Conservation (phyloP, 2,329 filamentous ascomycete species). For the Fusarium sp. region DNA sequence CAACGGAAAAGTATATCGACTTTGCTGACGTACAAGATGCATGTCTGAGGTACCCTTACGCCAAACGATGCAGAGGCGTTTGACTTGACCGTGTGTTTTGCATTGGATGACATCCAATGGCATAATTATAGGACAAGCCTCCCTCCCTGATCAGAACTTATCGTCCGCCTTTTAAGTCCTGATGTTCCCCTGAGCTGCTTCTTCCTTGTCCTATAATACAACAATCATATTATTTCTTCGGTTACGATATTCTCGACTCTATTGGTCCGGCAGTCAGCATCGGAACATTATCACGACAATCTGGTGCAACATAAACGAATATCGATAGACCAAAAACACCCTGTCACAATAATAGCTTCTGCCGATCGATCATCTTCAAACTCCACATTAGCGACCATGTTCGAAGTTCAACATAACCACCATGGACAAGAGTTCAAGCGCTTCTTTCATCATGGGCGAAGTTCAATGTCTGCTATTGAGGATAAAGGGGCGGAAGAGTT, state of each 20-base stretch:
- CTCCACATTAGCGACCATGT: slow-evolving; percentile 40
- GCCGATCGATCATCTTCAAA: background rate
- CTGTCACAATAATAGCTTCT: slow-evolving; percentile 12
- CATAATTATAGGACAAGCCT: slow-evolving; percentile 1
- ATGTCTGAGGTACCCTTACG: slow-evolving; percentile 24
- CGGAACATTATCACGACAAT: slow-evolving; percentile 22
- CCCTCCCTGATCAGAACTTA: slow-evolving; percentile 25
- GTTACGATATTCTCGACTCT: background rate
- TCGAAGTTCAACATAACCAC: slow-evolving; percentile 46
- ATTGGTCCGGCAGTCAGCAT: slow-evolving; percentile 11
- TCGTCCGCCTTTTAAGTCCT: slow-evolving; percentile 12
- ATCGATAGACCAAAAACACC: slow-evolving; percentile 11
- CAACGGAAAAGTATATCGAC: slow-evolving; percentile 1
- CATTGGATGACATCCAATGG: slow-evolving; percentile 13
- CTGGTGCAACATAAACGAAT: slow-evolving; percentile 4
- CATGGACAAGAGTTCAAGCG: slow-evolving; percentile 46
- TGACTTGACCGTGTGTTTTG: slow-evolving; percentile 17
- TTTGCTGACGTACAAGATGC: slow-evolving; percentile 9
- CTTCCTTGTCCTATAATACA: slow-evolving; percentile 31
- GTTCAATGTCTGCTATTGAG: slow-evolving; percentile 47
- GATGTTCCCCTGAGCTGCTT: slow-evolving; percentile 2
- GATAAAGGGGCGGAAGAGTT: slow-evolving; percentile 47
- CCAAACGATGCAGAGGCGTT: slow-evolving; percentile 33
- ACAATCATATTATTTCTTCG: slow-evolving; percentile 5
- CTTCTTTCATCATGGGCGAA: slow-evolving; percentile 45